Evolutionary conservation across 768 basidiomycete species (phyloP).

Genomic region (Amanita pseudoporphyria): DNA sequence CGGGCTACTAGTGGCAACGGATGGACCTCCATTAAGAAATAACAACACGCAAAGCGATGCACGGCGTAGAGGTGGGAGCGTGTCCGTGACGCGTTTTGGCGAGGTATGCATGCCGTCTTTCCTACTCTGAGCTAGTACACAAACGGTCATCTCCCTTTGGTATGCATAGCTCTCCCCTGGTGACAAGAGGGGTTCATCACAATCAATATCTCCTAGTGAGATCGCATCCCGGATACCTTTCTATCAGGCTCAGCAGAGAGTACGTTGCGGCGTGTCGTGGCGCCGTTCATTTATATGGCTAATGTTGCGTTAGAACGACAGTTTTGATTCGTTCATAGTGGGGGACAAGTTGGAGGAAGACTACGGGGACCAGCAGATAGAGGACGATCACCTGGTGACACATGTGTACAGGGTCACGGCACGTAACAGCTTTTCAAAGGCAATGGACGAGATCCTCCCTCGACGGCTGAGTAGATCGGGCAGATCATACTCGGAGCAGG

Average conservation of each 20-base stretch:
- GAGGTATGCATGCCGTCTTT: slow-evolving; percentile 29
- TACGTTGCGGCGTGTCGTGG: slow-evolving; percentile 16
- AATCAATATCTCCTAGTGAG: slow-evolving; percentile 10
- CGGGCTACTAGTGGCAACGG: slow-evolving; percentile 3
- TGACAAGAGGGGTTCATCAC: neutral
- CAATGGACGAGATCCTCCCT: slow-evolving; percentile 33
- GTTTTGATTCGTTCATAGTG: slow-evolving; percentile 35
- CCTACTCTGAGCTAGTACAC: neutral
- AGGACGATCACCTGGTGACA: slow-evolving; percentile 39
- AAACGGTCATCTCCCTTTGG: neutral
- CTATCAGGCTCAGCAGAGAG: slow-evolving; percentile 35
- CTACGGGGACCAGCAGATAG: slow-evolving; percentile 23
- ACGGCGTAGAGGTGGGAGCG: slow-evolving; percentile 32
- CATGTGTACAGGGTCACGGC: slow-evolving; percentile 38
- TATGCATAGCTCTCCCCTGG: neutral
- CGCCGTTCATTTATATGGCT: slow-evolving; percentile 7
- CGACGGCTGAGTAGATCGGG: slow-evolving; percentile 34
- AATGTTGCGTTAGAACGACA: slow-evolving; percentile 26
- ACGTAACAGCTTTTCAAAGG: slow-evolving; percentile 31
- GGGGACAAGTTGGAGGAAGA: slow-evolving; percentile 18
- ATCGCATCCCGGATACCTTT: slow-evolving; percentile 38
- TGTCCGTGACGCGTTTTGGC: slow-evolving; percentile 54
- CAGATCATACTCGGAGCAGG: slow-evolving; percentile 29
- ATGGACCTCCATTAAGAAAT: neutral
- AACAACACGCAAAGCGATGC: neutral